Base-by-base conservation (phyloP, 805 yeast species). In the Isabelozyma pseudorhagii region DNA sequence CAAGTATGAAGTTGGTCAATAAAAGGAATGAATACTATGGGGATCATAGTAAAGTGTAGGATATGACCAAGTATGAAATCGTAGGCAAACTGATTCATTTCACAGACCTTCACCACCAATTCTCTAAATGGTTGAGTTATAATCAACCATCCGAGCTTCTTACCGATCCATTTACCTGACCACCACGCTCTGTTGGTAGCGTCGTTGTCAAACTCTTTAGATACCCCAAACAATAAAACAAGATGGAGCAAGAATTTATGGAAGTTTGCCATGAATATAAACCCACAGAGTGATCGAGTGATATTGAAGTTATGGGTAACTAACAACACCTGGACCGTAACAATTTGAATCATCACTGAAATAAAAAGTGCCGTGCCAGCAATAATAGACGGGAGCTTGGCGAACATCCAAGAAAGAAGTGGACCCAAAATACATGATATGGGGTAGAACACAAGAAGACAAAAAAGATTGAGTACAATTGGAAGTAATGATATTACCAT, bases 401-500 rank as follows among this genome's bases (percentile, higher is more conserved):
- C 50, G 51, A 69, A 69, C 47, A 73, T 71, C 10, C 59, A 47
- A 8, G 68, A 50, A 10, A 71, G 51, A 8, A 74, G 15, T 1
- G 78, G 74, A 0, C 77, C 79, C 1, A 70, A 50, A 13, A 69
- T 50, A 27, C 71, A 58, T 4, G 81, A 72, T 3, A 75, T 29
- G 0, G 66, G 60, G 47, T 73, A 72, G 2, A 71, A 49, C 0
- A 71, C 21, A 4, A 67, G 6, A 41, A 78, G 57, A 1, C 73
- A 51, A 0, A 66, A 40, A 3, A 59, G 46, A 54, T 77, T 77
- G 42, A 78, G 51, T 1, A 74, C 25, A 14, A 83, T 66, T 1
- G 92, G 90, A 1, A 74, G 54, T 36, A 79, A 46, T 0, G 78
- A 69, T 3, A 84, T 66, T 13, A 90, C 67, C 2, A 78, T 61